A percentile compares a stretch with the other conserved stretches of the same genome.
phyloP scores from a whole-genome alignment of 495 filamentous ascomycete species.

The Hyaloscypha bicolor region DNA sequence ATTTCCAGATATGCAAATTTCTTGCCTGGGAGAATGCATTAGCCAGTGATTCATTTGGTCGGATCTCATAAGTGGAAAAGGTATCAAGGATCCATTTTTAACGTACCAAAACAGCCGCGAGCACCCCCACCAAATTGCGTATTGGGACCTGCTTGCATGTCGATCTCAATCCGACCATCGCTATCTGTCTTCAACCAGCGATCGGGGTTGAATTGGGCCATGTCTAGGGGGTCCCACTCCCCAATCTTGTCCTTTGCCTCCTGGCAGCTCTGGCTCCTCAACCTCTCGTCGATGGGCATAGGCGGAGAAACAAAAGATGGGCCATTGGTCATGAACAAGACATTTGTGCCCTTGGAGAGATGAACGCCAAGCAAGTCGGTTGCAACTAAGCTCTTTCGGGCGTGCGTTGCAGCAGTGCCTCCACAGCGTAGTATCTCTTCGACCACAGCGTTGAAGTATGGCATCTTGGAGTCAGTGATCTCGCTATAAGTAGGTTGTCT shows the following conservation, averaged over 20 bases:
- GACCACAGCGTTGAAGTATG: slow-evolving; percentile 42
- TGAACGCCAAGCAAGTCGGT: slow-evolving; percentile 35
- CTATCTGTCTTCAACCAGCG: slow-evolving; percentile 33
- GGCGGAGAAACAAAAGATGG: slow-evolving; percentile 22
- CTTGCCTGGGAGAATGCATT: too few relatives aligned
- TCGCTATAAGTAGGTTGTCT: slow-evolving; percentile 24
- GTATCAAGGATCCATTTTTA: too few relatives aligned
- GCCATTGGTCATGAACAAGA: slow-evolving; percentile 37
- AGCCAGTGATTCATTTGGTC: too few relatives aligned
- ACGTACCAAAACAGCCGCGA: neutral
- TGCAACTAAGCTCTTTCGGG: slow-evolving; percentile 22
- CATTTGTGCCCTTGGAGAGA: slow-evolving; percentile 39
- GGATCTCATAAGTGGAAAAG: too few relatives aligned
- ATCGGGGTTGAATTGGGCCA: slow-evolving; percentile 36
- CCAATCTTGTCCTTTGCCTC: slow-evolving; percentile 16
- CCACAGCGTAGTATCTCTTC: slow-evolving; percentile 40
- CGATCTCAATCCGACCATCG: neutral
- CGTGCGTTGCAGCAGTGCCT: neutral
- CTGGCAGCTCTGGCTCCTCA: slow-evolving; percentile 22
- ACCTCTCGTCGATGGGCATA: slow-evolving; percentile 13
- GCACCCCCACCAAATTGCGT: neutral
- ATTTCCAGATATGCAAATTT: too few relatives aligned
- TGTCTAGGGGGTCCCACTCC: slow-evolving; percentile 29
- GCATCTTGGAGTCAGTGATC: slow-evolving; percentile 28
- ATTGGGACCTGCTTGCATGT: neutral